phyloP scores from a whole-genome alignment of 148 eudicot genomes.

The Persicaria tinctoria region DNA sequence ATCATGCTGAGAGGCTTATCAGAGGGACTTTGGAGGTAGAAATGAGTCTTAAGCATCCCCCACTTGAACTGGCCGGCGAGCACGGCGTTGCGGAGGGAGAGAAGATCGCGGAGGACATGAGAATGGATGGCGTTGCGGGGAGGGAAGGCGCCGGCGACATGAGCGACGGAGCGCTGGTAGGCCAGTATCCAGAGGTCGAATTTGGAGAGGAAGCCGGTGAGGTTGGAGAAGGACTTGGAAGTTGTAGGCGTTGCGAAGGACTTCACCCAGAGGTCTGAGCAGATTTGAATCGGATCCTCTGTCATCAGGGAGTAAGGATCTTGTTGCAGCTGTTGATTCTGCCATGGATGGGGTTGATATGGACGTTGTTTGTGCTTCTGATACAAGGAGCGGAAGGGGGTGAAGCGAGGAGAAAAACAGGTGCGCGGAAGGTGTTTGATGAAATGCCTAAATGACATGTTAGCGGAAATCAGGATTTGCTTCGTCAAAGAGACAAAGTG shows the following conservation, averaged over 20 bases:
- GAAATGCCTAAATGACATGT: constrained; percentile 40
- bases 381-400: constrained; percentile 21
- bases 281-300: constrained; percentile 66
- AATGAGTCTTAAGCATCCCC: constrained; percentile 31
- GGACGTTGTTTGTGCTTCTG: constrained; percentile 10
- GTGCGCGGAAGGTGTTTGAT: constrained; percentile 57
- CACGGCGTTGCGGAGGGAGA: constrained; percentile 66
- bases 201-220: constrained; percentile 74
- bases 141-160: constrained; percentile 63
- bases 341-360: constrained; percentile 10
- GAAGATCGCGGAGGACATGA: constrained; percentile 33
- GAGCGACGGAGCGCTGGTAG: constrained; percentile 77
- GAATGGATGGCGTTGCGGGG: constrained; percentile 42
- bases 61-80: constrained; percentile 44
- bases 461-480: neutral
- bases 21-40: constrained; percentile 37
- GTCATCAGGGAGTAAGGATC: constrained; percentile 51
- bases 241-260: constrained; percentile 34
- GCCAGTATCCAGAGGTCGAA: constrained; percentile 82
- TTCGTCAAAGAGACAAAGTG: neutral
- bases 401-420: constrained; percentile 15
- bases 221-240: constrained; percentile 42
- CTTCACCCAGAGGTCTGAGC: constrained; percentile 68
- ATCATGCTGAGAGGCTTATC: constrained; percentile 33
- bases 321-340: constrained; percentile 17